Percentiles rank a stretch among this genome's conserved stretches.
These are phyloP conservation scores for Kernera saxatilis DNA, from an alignment of 345 rosid species.

Conservation along the genomic window DNA sequence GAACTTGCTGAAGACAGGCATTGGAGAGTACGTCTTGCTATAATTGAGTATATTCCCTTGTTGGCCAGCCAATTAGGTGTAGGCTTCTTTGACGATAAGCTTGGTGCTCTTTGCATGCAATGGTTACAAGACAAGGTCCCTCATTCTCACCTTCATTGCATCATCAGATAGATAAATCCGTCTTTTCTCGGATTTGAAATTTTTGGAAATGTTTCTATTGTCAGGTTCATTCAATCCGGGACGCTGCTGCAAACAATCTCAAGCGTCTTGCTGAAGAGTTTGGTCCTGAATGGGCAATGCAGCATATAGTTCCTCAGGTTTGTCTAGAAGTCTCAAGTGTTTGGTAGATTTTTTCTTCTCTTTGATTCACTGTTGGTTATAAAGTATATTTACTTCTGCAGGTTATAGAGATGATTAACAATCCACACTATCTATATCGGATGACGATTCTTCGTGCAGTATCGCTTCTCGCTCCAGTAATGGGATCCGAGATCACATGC, in stretches of 20 bases:
- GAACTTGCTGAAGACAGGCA: constrained; percentile 99
- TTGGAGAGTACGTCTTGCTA: constrained; percentile 95
- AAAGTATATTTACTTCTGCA: constrained; percentile 19
- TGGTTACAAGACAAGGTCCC: constrained; percentile 81
- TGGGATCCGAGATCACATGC: constrained; percentile 84
- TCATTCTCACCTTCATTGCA: background rate
- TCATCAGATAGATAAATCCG: background rate
- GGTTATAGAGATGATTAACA: constrained; percentile 85
- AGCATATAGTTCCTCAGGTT: constrained; percentile 95
- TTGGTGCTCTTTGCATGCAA: constrained; percentile 84
- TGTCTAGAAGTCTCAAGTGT: background rate
- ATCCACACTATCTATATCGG: constrained; percentile 82
- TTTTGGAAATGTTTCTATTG: background rate
- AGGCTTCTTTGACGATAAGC: constrained; percentile 78
- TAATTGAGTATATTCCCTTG: constrained; percentile 90
- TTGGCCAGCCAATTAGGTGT: constrained; percentile 90
- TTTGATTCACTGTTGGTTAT: background rate
- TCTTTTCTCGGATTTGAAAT: background rate
- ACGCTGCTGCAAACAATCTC: constrained; percentile 91
- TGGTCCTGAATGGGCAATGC: constrained; percentile 99
- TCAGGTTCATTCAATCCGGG: constrained; percentile 89
- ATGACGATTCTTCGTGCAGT: constrained; percentile 81
- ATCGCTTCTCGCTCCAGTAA: constrained; percentile 85
- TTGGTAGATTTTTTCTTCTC: background rate
- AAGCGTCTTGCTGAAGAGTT: constrained; percentile 97